A percentile compares a stretch with the other conserved stretches of the same genome.
Evolutionary conservation across 208 protist genomes (phyloP).

Genomic region (Herpetomonas tarakana): DNA sequence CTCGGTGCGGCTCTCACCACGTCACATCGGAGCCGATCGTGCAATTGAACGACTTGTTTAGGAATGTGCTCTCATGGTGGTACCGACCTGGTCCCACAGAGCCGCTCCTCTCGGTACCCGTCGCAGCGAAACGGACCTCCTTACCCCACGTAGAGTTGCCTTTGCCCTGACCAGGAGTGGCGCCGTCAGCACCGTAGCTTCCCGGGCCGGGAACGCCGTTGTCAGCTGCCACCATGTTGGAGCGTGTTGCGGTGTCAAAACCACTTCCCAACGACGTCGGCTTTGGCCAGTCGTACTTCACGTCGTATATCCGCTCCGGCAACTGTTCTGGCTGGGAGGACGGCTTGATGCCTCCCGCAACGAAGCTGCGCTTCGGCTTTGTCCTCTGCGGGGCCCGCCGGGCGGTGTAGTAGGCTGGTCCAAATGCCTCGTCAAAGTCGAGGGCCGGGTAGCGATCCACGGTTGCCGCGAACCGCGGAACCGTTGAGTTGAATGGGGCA

Average conservation of each 20-base stretch:
- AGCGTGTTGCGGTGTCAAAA: neutral
- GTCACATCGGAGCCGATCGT: slow-evolving; percentile 67
- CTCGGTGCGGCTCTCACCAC: too few relatives aligned
- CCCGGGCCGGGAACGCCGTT: slow-evolving; percentile 38
- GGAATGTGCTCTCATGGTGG: slow-evolving; percentile 61
- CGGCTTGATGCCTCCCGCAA: slow-evolving; percentile 24
- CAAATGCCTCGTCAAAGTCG: slow-evolving; percentile 19
- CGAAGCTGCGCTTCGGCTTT: slow-evolving; percentile 18
- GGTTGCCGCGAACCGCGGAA: slow-evolving; percentile 49
- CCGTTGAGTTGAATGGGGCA: slow-evolving; percentile 61
- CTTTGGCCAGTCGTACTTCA: slow-evolving; percentile 72
- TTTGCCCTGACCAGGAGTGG: slow-evolving; percentile 4
- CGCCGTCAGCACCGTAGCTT: slow-evolving; percentile 29
- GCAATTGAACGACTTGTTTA: slow-evolving; percentile 82
- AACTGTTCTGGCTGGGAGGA: slow-evolving; percentile 16
- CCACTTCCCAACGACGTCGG: slow-evolving; percentile 22
- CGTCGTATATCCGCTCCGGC: slow-evolving; percentile 42
- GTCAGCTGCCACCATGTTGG: neutral
- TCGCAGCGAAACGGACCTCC: slow-evolving; percentile 57
- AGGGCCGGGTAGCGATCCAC: slow-evolving; percentile 7
- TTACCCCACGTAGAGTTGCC: slow-evolving; percentile 47
- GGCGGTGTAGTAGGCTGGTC: slow-evolving; percentile 8
- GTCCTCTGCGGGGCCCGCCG: slow-evolving; percentile 11
- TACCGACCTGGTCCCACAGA: slow-evolving; percentile 52
- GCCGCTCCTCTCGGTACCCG: slow-evolving; percentile 8